Conservation (phyloP, 257 asterid genomes). For the Nicotiana undulata region DNA sequence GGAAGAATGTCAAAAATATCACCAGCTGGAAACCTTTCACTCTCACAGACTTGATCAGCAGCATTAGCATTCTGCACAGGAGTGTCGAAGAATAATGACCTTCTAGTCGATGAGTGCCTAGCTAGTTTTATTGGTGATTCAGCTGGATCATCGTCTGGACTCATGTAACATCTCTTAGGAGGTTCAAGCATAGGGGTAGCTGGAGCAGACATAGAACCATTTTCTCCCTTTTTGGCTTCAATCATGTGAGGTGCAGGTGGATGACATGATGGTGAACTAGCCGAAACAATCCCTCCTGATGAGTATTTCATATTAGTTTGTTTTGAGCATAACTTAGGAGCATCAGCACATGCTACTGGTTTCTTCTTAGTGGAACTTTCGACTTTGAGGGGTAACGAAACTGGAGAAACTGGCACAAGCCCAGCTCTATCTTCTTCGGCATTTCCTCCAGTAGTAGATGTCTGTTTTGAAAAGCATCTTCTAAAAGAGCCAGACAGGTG, state of each 20-base stretch:
- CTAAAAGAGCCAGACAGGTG: conserved; percentile 52
- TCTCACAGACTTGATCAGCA: conserved; percentile 18
- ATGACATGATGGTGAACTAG: neutral
- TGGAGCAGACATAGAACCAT: conserved; percentile 46
- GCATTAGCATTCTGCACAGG: conserved; percentile 36
- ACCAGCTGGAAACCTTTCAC: conserved; percentile 17
- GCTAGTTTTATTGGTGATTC: conserved; percentile 40
- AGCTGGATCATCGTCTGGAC: conserved; percentile 46
- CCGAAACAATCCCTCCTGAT: neutral
- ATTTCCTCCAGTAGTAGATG: conserved; percentile 10
- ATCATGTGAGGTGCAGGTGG: neutral
- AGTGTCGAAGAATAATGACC: conserved; percentile 53
- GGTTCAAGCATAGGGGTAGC: conserved; percentile 55
- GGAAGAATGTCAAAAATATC: conserved; percentile 51
- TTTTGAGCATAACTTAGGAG: neutral
- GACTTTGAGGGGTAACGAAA: neutral
- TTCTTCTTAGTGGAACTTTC: neutral
- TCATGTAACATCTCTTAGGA: conserved; percentile 60
- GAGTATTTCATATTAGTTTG: neutral
- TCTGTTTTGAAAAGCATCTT: conserved; percentile 34
- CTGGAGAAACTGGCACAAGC: neutral
- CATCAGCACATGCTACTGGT: neutral
- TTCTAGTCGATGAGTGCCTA: conserved; percentile 47
- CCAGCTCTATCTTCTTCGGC: conserved; percentile 10
- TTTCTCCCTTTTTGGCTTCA: conserved; percentile 42